Conservation (phyloP, 1,139 yeast genomes). For the Groenewaldozyma auringiensis region DNA sequence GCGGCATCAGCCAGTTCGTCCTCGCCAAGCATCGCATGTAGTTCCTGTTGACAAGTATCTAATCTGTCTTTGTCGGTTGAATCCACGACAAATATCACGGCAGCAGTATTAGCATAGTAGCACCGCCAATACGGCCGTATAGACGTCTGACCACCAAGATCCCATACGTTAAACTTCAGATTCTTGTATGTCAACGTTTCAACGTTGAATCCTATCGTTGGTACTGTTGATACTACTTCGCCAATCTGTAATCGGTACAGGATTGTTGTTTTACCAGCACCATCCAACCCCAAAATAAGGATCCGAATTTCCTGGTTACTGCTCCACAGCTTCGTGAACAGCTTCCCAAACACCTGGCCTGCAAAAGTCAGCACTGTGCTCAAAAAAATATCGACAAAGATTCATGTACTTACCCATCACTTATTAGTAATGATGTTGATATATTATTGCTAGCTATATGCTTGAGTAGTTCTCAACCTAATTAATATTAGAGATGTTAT, state of each 20-base stretch:
- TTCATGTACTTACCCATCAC: slow-evolving; percentile 6
- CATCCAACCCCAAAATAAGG: slow-evolving; percentile 86
- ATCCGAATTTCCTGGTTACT: slow-evolving; percentile 85
- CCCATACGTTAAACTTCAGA: slow-evolving; percentile 82
- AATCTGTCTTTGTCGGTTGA: slow-evolving; percentile 94
- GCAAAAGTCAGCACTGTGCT: not conserved
- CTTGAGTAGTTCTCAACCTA: no score
- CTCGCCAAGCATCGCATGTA: slow-evolving; percentile 85
- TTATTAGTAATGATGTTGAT: no score
- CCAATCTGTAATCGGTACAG: slow-evolving; percentile 87
- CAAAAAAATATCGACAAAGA: not conserved
- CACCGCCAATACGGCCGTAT: slow-evolving; percentile 98
- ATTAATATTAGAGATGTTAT: no score
- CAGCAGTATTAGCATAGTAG: slow-evolving; percentile 92
- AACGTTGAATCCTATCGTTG: slow-evolving; percentile 95
- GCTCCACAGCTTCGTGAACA: slow-evolving; percentile 85
- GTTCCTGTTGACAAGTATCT: slow-evolving; percentile 77
- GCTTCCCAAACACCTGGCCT: slow-evolving; percentile 50
- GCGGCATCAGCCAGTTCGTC: slow-evolving; percentile 90
- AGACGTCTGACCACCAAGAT: slow-evolving; percentile 94
- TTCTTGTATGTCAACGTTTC: slow-evolving; percentile 88
- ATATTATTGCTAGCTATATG: no score
- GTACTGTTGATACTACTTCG: slow-evolving; percentile 89
- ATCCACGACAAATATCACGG: slow-evolving; percentile 92
- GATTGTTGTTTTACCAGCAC: slow-evolving; percentile 97